Base-by-base conservation (phyloP, 176 grass and related monocot species). In the Dendrocalamus sinicus region DNA sequence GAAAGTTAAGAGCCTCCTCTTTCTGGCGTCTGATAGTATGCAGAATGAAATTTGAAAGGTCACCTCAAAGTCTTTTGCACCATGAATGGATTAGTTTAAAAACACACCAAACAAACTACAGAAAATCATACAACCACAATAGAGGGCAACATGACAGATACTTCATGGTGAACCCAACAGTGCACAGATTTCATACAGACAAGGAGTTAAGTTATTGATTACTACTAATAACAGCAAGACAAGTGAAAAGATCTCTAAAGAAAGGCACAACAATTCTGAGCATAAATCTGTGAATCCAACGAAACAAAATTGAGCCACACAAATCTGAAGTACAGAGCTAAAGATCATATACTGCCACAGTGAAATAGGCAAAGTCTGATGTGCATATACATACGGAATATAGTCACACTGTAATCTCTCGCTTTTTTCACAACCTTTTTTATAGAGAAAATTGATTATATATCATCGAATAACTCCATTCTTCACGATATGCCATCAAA, bases 1-100 rank as follows among this genome's bases (percentile, higher is more conserved):
- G 93, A 63, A 99, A 99, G 50, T 99, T 91, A 81, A 99, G 92
- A 59, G 96, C 92, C 67, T 99, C 96, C 91, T 99, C 96, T 91
- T 96, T 99, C 92, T 99, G 96, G 60, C 86, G 83, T 88, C 93
- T 99, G 85, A 53, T 65, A 37, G 48, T 80, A 83, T 58, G 70
- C 54, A 79, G 43, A 68, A 41, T 43, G 79, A 77, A 91, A 52
- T 58, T 78, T n/a, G 67, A 82, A 76, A 84, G 28, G n/a, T 80
- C 75, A 84, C 15, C 12, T 10, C 22, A 30, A 30, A 45, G 1
- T 39, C 45, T 67, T 54, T 39, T 53, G 44, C 60, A 75, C 37
- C 39, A 77, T 11, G 4, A 53, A 91, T 75, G 35, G 19, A 26
- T 37, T 62, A 63, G 61, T 79, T 74, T 10, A 43, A 75, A 84